phyloP scores from a whole-genome alignment of 179 eudicot species.

The Camellia oleifera region DNA sequence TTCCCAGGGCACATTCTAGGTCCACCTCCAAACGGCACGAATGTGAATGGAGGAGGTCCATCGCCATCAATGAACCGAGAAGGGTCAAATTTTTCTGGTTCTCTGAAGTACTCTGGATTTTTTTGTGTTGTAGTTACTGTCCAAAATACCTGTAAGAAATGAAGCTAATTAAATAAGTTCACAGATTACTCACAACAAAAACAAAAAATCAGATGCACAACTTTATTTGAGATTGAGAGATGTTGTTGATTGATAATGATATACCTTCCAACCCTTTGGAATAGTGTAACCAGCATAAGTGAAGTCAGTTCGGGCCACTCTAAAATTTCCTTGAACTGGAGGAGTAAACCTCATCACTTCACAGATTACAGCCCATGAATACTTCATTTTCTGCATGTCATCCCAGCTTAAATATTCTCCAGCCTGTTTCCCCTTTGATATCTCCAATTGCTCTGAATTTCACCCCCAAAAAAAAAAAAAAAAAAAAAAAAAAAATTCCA shows the following conservation, averaged over 20 bases:
- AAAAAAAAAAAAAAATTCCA: too few species aligned
- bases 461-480: background rate
- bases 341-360: conserved; percentile 22
- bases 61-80: background rate
- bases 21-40: conserved; percentile 15
- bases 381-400: conserved; percentile 20
- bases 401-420: conserved; percentile 23
- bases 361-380: conserved; percentile 17
- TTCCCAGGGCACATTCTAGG: conserved; percentile 15
- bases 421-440: conserved; percentile 6
- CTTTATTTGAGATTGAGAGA: too few species aligned
- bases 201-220: too few species aligned
- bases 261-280: conserved; percentile 18
- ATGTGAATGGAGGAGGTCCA: conserved; percentile 7
- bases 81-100: background rate
- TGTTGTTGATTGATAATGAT: background rate
- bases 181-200: too few species aligned
- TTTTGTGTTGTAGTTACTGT: background rate
- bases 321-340: conserved; percentile 13
- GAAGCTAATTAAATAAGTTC: too few species aligned
- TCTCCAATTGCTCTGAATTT: conserved; percentile 22
- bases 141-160: background rate
- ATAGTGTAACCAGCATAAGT: conserved; percentile 16
- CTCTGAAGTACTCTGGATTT: background rate
- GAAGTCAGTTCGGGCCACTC: conserved; percentile 11